phyloP scores from a whole-genome alignment of 257 asterid species.

The Buddleja alternifolia region DNA sequence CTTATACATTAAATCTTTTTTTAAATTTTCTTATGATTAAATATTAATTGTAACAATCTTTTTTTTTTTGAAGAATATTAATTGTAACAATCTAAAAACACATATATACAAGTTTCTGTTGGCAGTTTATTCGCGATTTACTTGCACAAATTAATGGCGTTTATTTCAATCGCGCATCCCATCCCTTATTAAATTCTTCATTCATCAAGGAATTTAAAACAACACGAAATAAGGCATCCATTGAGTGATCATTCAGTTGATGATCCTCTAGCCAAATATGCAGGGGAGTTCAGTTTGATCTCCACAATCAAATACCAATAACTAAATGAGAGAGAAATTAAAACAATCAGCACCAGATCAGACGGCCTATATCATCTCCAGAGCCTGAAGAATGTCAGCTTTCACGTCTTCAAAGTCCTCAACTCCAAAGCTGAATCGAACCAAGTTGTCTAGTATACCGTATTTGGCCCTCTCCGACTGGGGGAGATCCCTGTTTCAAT shows the following conservation, averaged over 20 bases:
- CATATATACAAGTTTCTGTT: too few species aligned
- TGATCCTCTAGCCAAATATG: slow-evolving; percentile 26
- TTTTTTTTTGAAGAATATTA: too few species aligned
- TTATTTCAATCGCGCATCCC: not conserved
- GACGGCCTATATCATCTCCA: slow-evolving; percentile 61
- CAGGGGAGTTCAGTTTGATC: slow-evolving; percentile 4
- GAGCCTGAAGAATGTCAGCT: slow-evolving; percentile 84
- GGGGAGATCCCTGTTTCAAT: slow-evolving; percentile 73
- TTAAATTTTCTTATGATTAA: too few species aligned
- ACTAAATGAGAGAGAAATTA: not conserved
- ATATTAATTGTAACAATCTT: too few species aligned
- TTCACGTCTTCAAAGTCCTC: slow-evolving; percentile 84
- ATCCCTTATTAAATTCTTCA: too few species aligned
- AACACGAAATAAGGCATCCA: not conserved
- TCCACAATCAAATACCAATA: slow-evolving; percentile 21
- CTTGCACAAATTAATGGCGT: too few species aligned
- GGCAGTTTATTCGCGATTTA: too few species aligned
- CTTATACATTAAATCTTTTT: too few species aligned
- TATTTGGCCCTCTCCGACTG: slow-evolving; percentile 86
- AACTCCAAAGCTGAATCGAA: slow-evolving; percentile 93
- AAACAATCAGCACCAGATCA: slow-evolving; percentile 26
- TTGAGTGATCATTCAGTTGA: slow-evolving; percentile 13
- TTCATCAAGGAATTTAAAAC: not conserved
- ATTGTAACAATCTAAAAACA: too few species aligned
- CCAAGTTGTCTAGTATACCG: slow-evolving; percentile 90